Base-by-base conservation (phyloP, 1,139 yeast species). In the Saccharomycopsis crataegensis region DNA sequence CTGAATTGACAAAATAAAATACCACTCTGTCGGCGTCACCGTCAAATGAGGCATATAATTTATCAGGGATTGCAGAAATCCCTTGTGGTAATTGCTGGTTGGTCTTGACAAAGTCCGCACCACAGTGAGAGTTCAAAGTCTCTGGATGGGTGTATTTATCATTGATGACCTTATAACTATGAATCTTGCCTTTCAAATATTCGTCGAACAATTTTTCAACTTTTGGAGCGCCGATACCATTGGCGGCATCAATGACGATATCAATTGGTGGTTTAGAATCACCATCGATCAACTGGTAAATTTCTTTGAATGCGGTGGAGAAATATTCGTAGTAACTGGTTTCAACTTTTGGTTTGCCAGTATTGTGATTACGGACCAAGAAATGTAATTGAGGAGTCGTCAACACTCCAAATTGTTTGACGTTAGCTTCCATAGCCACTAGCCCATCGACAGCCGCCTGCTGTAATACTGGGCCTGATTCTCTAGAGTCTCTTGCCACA, bases 1-100 rank as follows among this genome's bases (percentile, higher is more conserved):
- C 61, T 1, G 65, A 66, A 55, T 78, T 79, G 47, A 75, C 72
- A 67, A 82, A 90, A 70, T 89, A 93, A 64, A 90, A 89, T 33
- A 93, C 87, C 55, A 93, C 83, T 63, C 99, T 78, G 67, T 93
- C 99, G 4, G 99, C 99, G 67, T 93, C 99, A 49, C 99, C 99
- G 66, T 93, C 99, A 64, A 89, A 90, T 1, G 96, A 88, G 8
- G 95, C 87, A 62, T 81, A 86, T 50, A 91, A 71, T 59, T 72
- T 70, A 55, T 72, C 68, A 1, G 76, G 74, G 5, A 70, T 65
- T 5, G 46, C 50, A 12, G 63, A 61, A 14, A 86, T 74, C 46
- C 82, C 83, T 9, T 74, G 70, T 6, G 99, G 99, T 50, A 86
- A 74, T 57, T 70, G 76, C 65, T 93, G 98, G 67, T 83, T 80